A percentile compares a stretch with the other conserved stretches of the same genome.
Evolutionary conservation across 331 rosid species (phyloP).

Genomic region (Stylosanthes scabra): DNA sequence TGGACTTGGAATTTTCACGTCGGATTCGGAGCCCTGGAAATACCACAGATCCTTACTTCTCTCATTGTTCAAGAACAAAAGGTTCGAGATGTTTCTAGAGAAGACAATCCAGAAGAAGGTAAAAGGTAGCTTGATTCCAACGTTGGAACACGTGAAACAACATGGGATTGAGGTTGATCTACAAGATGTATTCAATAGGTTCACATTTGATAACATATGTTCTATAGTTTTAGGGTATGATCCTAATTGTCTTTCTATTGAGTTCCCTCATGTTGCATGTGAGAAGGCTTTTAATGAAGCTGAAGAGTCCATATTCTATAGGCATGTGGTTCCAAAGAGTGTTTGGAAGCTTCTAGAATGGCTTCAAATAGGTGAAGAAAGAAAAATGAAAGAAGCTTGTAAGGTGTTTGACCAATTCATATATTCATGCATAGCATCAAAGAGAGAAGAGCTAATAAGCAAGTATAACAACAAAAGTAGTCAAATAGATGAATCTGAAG

Average conservation of each 20-base stretch:
- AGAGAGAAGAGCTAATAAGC: conserved; percentile 23
- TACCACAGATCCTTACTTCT: conserved; percentile 42
- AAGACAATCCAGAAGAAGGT: conserved; percentile 37
- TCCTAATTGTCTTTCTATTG: conserved; percentile 46
- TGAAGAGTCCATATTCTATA: conserved; percentile 41
- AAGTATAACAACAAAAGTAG: not conserved
- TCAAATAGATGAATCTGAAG: not conserved
- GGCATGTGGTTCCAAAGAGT: conserved; percentile 39
- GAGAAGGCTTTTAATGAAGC: conserved; percentile 52
- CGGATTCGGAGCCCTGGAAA: conserved; percentile 49
- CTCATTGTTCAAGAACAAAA: conserved; percentile 1
- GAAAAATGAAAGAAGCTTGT: conserved; percentile 39
- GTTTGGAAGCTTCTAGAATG: conserved; percentile 54
- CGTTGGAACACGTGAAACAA: conserved; percentile 36
- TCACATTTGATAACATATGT: conserved; percentile 51
- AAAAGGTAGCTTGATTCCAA: conserved; percentile 27
- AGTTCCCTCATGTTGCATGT: conserved; percentile 37
- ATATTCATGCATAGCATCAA: conserved; percentile 36
- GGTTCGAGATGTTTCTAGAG: conserved; percentile 39
- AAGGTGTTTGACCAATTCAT: conserved; percentile 49
- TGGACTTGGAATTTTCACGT: conserved; percentile 65
- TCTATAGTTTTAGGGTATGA: conserved; percentile 51
- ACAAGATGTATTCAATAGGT: conserved; percentile 51
- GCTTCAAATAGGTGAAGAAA: conserved; percentile 56
- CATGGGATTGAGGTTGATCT: conserved; percentile 47